Base-by-base conservation (phyloP, 2,329 filamentous ascomycete species). In the Fusarium sp. region DNA sequence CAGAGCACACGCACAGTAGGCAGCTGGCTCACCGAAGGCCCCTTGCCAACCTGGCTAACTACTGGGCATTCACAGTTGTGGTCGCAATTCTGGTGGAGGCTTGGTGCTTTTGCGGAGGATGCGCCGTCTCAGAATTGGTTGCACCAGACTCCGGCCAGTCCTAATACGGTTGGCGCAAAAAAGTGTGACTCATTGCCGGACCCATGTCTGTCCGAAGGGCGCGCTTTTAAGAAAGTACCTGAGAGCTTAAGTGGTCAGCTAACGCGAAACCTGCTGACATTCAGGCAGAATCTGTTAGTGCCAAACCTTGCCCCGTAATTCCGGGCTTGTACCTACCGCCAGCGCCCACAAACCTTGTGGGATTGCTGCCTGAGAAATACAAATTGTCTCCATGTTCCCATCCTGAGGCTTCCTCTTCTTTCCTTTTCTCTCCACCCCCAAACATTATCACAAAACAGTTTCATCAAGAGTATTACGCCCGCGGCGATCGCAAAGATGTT, bases 401-500 rank as follows among this genome's bases (percentile, higher is more conserved):
- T 61, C 69, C 69, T 51, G 45, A 64, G 63, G 58, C 63, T 65
- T 70, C 59, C 66, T 55, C 74, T 69, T 74, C 70, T 78, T 73
- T 72, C 74, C 71, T 74, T 75, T 74, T 75, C 72, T 76, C 74
- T 74, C 72, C 72, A 78, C 75, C 74, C 77, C 73, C 75, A 74
- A 59, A 45, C 62, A 55, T 74, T 60, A 67, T 73, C 58, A 80
- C 67, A 78, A 72, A 73, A 76, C 14, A 43, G 27, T 15, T 33
- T 42, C 72, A 79, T 42, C 72, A 79, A 71, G 62, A 68, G 39
- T 62, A 58, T 52, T 63, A 76, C 70, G 77, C 79, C 76, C 70
- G 73, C 77, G 77, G 80, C 79, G 79, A 75, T 76, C 70, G 72
- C 73, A 82, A 89, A 81, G 78, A 89, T 89, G 87, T 84, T 85